Conservation (phyloP, 208 protist species). For the Leishmania major region DNA sequence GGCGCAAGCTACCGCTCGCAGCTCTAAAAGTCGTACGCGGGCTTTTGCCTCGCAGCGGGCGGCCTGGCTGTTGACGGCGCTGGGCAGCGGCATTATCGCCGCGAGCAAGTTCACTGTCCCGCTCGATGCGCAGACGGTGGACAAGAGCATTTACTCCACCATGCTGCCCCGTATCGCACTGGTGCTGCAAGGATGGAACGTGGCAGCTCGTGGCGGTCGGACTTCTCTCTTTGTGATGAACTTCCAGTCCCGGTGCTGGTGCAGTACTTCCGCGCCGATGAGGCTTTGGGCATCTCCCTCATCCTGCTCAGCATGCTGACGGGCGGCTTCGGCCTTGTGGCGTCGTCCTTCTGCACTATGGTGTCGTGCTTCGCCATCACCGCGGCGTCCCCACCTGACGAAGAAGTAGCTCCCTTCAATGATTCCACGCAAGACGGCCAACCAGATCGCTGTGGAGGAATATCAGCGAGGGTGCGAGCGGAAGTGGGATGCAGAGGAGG, state of each 20-base stretch:
- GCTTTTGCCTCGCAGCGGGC: constrained; percentile 65
- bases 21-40: constrained; percentile 64
- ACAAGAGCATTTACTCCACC: constrained; percentile 36
- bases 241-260: constrained; percentile 41
- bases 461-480: constrained; percentile 10
- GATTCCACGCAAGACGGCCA: constrained; percentile 39
- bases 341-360: constrained; percentile 54
- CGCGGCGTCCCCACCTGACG: constrained; percentile 42
- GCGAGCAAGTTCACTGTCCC: constrained; percentile 53
- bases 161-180: constrained; percentile 66
- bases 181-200: constrained; percentile 73
- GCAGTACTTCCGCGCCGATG: constrained; percentile 48
- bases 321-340: constrained; percentile 60
- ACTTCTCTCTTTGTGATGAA: constrained; percentile 33
- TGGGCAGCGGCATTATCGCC: constrained; percentile 47
- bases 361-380: constrained; percentile 41
- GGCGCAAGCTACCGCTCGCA: constrained; percentile 66
- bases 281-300: constrained; percentile 59
- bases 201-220: constrained; percentile 18
- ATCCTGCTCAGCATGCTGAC: constrained; percentile 49
- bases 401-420: constrained; percentile 52
- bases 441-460: constrained; percentile 53
- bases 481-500: background rate
- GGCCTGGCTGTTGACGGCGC: constrained; percentile 57
- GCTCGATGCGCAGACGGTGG: constrained; percentile 58